Evolutionary conservation across 2,329 filamentous ascomycete species (phyloP).

Genomic region (Colletotrichum sidae): DNA sequence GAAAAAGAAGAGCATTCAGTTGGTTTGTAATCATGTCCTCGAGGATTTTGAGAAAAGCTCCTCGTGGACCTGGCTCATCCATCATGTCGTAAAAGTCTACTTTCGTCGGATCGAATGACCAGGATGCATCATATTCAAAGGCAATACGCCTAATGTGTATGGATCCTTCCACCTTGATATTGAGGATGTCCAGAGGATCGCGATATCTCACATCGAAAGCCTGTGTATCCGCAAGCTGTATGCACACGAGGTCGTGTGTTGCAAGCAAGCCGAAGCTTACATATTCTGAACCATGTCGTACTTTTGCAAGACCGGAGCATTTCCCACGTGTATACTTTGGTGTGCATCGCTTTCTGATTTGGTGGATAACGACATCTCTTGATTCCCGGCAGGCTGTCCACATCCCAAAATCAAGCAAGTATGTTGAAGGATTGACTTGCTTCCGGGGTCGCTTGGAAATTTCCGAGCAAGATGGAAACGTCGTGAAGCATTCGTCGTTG

Average conservation of each 20-base stretch:
- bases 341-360: neutral
- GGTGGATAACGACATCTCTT: constrained; percentile 4
- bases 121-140: constrained; percentile 10
- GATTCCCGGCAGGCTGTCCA: constrained; percentile 23
- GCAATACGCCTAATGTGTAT: neutral
- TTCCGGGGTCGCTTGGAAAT: neutral
- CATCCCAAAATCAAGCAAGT: constrained; percentile 19
- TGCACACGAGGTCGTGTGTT: neutral
- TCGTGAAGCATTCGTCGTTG: neutral
- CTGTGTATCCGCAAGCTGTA: neutral
- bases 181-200: neutral
- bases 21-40: neutral
- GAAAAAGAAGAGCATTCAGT: fast-evolving
- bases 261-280: neutral
- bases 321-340: too few relatives aligned
- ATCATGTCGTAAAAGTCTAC: neutral
- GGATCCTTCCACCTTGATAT: neutral
- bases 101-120: neutral
- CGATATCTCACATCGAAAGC: neutral
- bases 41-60: constrained; percentile 2
- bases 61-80: neutral
- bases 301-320: neutral
- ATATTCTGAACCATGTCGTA: constrained; percentile 1
- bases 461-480: neutral
- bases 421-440: neutral